A percentile compares a stretch with the other conserved stretches of the same genome.
Conservation (phyloP, 192 early-diverging fungal genomes). For the Linnemannia hyalina region DNA sequence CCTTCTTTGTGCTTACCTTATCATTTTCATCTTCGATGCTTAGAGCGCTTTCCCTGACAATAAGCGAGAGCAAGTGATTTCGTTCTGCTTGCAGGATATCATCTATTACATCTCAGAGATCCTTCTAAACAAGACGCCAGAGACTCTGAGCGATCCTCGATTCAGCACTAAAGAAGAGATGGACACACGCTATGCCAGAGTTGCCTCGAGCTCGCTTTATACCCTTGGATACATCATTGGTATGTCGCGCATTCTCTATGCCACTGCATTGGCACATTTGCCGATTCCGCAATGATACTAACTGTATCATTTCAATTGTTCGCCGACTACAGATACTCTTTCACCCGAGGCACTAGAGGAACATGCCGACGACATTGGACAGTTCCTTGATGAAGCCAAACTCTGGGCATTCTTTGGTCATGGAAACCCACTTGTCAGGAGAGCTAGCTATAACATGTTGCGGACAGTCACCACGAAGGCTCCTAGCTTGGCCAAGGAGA, state of each 20-base stretch:
- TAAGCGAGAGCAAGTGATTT: constrained; percentile 81
- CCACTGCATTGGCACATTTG: not conserved
- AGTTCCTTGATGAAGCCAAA: constrained; percentile 63
- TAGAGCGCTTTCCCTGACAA: constrained; percentile 85
- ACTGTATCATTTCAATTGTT: not conserved
- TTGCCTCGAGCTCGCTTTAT: constrained; percentile 72
- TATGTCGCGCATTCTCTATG: constrained; percentile 12
- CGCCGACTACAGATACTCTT: constrained; percentile 24
- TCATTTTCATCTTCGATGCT: not conserved
- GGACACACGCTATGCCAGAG: constrained; percentile 75
- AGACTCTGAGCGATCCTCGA: constrained; percentile 85
- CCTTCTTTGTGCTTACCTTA: not conserved
- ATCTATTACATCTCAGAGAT: constrained; percentile 76
- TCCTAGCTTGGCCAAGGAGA: constrained; percentile 61
- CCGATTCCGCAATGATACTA: not conserved
- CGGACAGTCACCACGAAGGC: constrained; percentile 62
- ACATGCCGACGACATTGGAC: constrained; percentile 54
- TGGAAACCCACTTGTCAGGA: constrained; percentile 65
- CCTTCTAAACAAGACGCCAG: constrained; percentile 80
- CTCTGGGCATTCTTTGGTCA: constrained; percentile 69
- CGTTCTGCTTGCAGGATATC: constrained; percentile 83
- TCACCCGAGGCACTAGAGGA: constrained; percentile 50
- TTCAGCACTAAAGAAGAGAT: constrained; percentile 84
- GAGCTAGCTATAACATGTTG: constrained; percentile 71
- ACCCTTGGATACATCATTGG: constrained; percentile 68